These are phyloP conservation scores for Striga hermonthica DNA, from an alignment of 305 asterid species.

Conservation along the genomic window DNA sequence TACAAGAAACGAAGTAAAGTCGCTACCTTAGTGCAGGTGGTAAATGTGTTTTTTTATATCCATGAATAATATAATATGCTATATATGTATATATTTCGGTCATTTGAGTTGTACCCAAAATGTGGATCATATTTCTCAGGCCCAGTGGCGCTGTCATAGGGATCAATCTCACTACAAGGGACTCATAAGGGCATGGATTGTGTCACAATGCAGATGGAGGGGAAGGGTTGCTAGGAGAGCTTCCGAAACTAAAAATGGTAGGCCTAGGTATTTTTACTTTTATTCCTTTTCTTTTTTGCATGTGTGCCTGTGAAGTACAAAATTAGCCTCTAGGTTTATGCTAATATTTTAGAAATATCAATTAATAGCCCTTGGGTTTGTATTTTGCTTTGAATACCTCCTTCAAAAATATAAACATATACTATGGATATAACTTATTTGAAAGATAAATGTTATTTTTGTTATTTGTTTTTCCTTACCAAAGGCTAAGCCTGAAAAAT, in stretches of 20 bases:
- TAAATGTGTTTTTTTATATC: conserved; percentile 17
- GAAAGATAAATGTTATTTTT: background rate
- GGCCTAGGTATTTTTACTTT: conserved; percentile 17
- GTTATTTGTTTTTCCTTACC: background rate
- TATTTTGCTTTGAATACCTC: conserved; percentile 15
- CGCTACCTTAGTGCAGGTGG: conserved; percentile 66
- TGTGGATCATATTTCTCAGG: conserved; percentile 46
- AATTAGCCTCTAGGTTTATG: background rate
- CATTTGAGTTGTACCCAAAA: conserved; percentile 29
- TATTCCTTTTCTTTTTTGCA: background rate
- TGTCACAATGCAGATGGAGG: conserved; percentile 91
- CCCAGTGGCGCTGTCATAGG: conserved; percentile 79
- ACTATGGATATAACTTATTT: background rate
- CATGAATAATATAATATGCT: background rate
- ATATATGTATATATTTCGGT: background rate
- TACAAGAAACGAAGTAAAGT: conserved; percentile 63
- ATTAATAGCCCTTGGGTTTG: background rate
- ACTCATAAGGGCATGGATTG: conserved; percentile 62
- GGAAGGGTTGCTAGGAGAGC: conserved; percentile 75
- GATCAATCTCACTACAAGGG: conserved; percentile 62
- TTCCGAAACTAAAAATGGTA: conserved; percentile 86
- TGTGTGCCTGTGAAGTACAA: background rate
- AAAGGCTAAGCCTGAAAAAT: background rate
- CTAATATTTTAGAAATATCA: background rate
- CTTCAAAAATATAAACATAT: background rate